Percentiles rank a stretch among this genome's conserved stretches.
Evolutionary conservation across 2,329 filamentous ascomycete genomes (phyloP).

Genomic region (Ophiostoma sp.): DNA sequence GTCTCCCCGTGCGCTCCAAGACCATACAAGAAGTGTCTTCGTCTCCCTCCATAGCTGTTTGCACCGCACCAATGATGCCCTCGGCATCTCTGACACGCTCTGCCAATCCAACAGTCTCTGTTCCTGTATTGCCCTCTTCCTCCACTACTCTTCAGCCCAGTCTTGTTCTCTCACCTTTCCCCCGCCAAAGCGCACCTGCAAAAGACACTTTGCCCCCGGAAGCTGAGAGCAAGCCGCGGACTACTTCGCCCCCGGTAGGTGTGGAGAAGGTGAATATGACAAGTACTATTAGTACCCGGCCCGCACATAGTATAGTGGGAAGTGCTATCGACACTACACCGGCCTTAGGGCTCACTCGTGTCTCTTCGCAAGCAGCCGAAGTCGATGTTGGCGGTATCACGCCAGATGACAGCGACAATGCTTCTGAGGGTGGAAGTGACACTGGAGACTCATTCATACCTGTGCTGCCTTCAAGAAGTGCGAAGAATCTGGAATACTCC

Average conservation of each 20-base stretch:
- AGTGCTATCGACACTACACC: neutral
- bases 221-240: neutral
- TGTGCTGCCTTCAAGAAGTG: conserved; percentile 7
- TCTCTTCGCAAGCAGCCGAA: neutral
- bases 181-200: neutral
- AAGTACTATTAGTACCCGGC: neutral
- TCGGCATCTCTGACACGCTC: neutral
- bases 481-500: conserved; percentile 18
- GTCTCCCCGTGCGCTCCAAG: conserved; percentile 3
- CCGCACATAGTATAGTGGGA: neutral
- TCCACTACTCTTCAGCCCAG: neutral
- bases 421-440: neutral
- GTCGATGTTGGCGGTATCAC: conserved; percentile 19
- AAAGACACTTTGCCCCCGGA: neutral
- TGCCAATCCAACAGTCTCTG: neutral
- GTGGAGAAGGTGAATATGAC: neutral
- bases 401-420: conserved; percentile 12
- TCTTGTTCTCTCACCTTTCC: neutral
- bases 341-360: neutral
- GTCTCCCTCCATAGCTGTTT: neutral
- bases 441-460: conserved; percentile 18
- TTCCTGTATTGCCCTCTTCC: no score
- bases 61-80: neutral
- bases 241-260: neutral
- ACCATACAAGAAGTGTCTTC: neutral